Conservation (phyloP, 805 yeast genomes). For the Starmerella roubikii region DNA sequence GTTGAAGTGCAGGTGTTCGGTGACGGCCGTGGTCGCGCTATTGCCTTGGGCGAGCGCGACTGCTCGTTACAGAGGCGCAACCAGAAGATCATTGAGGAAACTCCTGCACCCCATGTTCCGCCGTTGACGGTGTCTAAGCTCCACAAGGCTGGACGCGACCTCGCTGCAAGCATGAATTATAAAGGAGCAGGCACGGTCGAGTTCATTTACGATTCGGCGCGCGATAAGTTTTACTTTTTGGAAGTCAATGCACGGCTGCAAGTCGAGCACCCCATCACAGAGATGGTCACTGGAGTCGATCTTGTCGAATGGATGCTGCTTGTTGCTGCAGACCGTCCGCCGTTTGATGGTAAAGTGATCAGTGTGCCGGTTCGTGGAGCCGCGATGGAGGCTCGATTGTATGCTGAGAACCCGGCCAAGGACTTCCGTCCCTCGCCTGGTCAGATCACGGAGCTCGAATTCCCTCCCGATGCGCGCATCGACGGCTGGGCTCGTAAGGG, state of each 20-base stretch:
- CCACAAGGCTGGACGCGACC: conserved; percentile 72
- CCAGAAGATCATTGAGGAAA: conserved; percentile 91
- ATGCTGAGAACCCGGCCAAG: conserved; percentile 94
- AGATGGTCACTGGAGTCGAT: conserved; percentile 86
- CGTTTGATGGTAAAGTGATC: conserved; percentile 45
- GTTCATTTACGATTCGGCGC: conserved; percentile 71
- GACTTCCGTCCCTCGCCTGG: conserved; percentile 96
- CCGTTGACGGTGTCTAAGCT: conserved; percentile 57
- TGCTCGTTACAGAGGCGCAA: conserved; percentile 95
- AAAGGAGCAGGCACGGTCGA: conserved; percentile 98
- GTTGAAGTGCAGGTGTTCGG: conserved; percentile 95
- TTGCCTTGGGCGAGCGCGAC: conserved; percentile 93
- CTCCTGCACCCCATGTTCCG: conserved; percentile 93
- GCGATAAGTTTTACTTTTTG: conserved; percentile 85
- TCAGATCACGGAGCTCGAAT: conserved; percentile 66
- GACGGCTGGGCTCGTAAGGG: conserved; percentile 93
- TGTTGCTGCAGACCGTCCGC: conserved; percentile 82
- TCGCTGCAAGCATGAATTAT: conserved; percentile 73
- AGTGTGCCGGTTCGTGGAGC: conserved; percentile 61
- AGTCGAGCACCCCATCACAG: conserved; percentile 97
- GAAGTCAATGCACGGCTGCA: conserved; percentile 95
- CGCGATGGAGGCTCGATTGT: conserved; percentile 90
- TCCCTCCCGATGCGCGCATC: conserved; percentile 85
- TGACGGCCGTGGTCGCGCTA: conserved; percentile 85
- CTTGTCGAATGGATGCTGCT: conserved; percentile 92